Base-by-base conservation (phyloP, 495 filamentous ascomycete species). In the Talaromyces wortmannii region DNA sequence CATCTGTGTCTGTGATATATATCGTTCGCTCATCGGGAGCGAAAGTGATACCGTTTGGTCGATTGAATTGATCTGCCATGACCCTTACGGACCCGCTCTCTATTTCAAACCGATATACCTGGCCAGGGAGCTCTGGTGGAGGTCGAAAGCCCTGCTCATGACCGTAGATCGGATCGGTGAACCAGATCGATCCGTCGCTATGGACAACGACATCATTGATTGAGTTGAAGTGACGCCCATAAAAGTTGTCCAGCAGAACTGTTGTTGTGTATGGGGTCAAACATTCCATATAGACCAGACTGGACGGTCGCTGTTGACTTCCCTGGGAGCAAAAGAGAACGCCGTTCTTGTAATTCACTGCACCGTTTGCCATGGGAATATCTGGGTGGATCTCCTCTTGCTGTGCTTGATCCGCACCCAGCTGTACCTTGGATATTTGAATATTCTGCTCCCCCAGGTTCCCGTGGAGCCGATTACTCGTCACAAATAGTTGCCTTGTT, bases 81-180 rank as follows among this genome's bases (percentile, higher is more conserved):
- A 73, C 77, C 8, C 71, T 63, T 30, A 79, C 66, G 23, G 67
- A 68, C 40, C 74, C 68, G 0, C 72, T 81, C 2, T 54, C 40
- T 1, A 78, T 78, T n/a, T 75, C 68, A 62, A 75, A 82, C 5
- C 79, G 73, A 55, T 82, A 82, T 13, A 81, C 76, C 51, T 78
- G 64, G 17, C 62, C 61, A 7, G 72, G 74, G 4, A 79, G 60
- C 56, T 75, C 60, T 3, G 80, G 77, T 57, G 71, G 62, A 0
- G 78, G 75, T 1, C 77, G 61, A 49, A 72, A 57, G 30, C 71
- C 67, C 57, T 75, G 72, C 30, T 70, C 61, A 51, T 61, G 73
- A 53, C 69, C 76, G 60, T 77, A 79, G 48, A 64, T 74, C 5
- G 78, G 76, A 59, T 84, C 81, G 0, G 80, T 83, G 63, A 83